A percentile compares a stretch with the other conserved stretches of the same genome.
These are phyloP conservation scores for Alternaria postmessia DNA, from an alignment of 2,329 filamentous ascomycete genomes.

Conservation along the genomic window DNA sequence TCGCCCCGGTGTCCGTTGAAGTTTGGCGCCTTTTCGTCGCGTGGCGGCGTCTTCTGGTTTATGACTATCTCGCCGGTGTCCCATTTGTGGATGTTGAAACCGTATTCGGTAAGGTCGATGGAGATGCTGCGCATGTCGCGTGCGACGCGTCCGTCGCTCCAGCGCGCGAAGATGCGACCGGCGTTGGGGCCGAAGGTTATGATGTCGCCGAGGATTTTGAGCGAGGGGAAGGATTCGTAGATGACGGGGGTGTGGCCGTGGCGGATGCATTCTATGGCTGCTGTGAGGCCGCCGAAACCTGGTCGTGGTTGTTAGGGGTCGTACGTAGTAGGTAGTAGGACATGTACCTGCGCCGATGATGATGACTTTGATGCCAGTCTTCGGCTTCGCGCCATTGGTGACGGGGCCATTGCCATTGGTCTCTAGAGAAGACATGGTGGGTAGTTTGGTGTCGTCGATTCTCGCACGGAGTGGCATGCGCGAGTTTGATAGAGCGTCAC, in stretches of 20 bases:
- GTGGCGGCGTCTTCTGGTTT: slow-evolving; percentile 60
- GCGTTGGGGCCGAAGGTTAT: slow-evolving; percentile 69
- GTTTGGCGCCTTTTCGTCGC: slow-evolving; percentile 59
- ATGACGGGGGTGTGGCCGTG: slow-evolving; percentile 68
- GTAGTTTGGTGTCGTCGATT: slow-evolving; percentile 24
- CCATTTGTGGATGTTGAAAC: slow-evolving; percentile 70
- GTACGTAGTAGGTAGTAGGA: not conserved
- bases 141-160: slow-evolving; percentile 61
- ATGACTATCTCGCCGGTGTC: slow-evolving; percentile 66
- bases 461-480: slow-evolving; percentile 33
- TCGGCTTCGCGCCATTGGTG: slow-evolving; percentile 23
- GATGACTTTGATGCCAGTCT: slow-evolving; percentile 63
- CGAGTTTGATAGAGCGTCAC: not conserved
- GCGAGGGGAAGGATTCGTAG: slow-evolving; percentile 65
- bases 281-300: slow-evolving; percentile 69
- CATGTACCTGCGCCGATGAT: slow-evolving; percentile 56
- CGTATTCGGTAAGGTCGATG: slow-evolving; percentile 62
- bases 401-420: slow-evolving; percentile 5
- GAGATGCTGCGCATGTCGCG: slow-evolving; percentile 59
- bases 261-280: slow-evolving; percentile 69
- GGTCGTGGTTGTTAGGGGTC: slow-evolving; percentile 17
- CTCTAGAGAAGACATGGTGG: slow-evolving; percentile 32
- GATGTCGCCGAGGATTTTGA: slow-evolving; percentile 69
- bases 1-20: slow-evolving; percentile 70
- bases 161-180: slow-evolving; percentile 68